Evolutionary conservation across 306 rosid species (phyloP).

Genomic region (Calophaca sinica): DNA sequence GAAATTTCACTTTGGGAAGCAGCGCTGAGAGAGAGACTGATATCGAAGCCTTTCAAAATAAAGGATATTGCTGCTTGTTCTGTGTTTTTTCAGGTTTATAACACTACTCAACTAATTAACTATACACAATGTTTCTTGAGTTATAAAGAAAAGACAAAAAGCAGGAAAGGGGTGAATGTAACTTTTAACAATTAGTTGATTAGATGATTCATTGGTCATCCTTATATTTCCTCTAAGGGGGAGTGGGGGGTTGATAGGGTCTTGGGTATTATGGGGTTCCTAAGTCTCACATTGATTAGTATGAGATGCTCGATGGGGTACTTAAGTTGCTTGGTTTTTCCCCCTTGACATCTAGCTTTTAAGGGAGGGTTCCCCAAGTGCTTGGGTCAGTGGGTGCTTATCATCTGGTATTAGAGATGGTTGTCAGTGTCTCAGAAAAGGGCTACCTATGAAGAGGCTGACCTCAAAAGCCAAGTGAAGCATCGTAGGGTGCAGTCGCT

Average conservation of each 20-base stretch:
- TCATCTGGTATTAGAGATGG: no score
- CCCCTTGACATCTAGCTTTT: no score
- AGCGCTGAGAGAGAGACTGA: conserved; percentile 59
- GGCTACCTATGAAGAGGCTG: no score
- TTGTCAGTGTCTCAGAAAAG: no score
- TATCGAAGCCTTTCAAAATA: conserved; percentile 61
- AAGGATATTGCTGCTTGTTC: conserved; percentile 51
- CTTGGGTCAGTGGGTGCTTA: no score
- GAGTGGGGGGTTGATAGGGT: background rate
- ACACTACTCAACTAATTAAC: conserved; percentile 20
- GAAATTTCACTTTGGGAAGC: conserved; percentile 73
- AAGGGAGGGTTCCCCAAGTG: no score
- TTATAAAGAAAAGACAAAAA: background rate
- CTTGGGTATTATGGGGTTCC: no score
- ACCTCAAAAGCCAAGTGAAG: no score
- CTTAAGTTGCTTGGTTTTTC: no score
- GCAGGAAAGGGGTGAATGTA: background rate
- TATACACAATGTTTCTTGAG: conserved; percentile 5
- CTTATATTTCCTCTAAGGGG: background rate
- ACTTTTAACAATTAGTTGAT: conserved; percentile 20
- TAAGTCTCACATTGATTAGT: no score
- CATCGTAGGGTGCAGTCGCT: no score
- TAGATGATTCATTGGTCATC: conserved; percentile 14
- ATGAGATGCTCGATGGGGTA: no score
- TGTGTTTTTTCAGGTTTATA: conserved; percentile 56